Percentiles rank a stretch among this genome's conserved stretches.
Evolutionary conservation across 73 alveolate species (phyloP).

Genomic region (Stentor coeruleus): DNA sequence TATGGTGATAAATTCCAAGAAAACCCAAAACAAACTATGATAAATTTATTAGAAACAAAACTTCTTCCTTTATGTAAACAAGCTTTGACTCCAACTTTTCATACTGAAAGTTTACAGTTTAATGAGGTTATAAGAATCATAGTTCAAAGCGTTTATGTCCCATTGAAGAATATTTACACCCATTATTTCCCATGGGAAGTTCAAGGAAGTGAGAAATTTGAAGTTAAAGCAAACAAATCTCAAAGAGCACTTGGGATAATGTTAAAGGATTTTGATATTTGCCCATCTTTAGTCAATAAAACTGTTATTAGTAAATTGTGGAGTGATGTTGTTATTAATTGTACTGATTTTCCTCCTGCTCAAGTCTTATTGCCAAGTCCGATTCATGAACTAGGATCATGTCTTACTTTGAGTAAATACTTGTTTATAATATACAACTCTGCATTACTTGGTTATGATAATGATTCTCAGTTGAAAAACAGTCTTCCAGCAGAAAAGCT

Average conservation of each 20-base stretch:
- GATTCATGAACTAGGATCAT: not conserved
- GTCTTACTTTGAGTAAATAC: not conserved
- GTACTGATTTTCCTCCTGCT: not conserved
- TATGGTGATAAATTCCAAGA: slow-evolving; percentile 23
- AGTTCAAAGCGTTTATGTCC: slow-evolving; percentile 30
- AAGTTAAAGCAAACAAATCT: slow-evolving; percentile 23
- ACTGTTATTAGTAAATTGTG: slow-evolving; percentile 42
- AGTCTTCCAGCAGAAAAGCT: slow-evolving; percentile 43
- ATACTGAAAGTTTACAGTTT: slow-evolving; percentile 26
- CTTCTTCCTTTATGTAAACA: slow-evolving; percentile 39
- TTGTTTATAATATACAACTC: not conserved
- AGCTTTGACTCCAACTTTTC: not conserved
- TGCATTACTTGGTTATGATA: not conserved
- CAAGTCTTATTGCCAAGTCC: slow-evolving; percentile 13
- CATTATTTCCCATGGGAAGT: slow-evolving; percentile 53
- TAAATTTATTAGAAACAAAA: slow-evolving; percentile 32
- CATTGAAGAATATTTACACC: slow-evolving; percentile 39
- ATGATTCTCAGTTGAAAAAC: not conserved
- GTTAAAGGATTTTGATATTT: slow-evolving; percentile 54
- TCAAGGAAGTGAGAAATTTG: slow-evolving; percentile 28
- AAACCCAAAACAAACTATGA: slow-evolving; percentile 43
- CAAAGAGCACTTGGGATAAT: slow-evolving; percentile 46
- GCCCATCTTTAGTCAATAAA: slow-evolving; percentile 53
- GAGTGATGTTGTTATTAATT: not conserved
- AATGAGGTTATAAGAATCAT: slow-evolving; percentile 38